Base-by-base conservation (phyloP, 495 filamentous ascomycete species). In the Lasiosphaeria miniovina region DNA sequence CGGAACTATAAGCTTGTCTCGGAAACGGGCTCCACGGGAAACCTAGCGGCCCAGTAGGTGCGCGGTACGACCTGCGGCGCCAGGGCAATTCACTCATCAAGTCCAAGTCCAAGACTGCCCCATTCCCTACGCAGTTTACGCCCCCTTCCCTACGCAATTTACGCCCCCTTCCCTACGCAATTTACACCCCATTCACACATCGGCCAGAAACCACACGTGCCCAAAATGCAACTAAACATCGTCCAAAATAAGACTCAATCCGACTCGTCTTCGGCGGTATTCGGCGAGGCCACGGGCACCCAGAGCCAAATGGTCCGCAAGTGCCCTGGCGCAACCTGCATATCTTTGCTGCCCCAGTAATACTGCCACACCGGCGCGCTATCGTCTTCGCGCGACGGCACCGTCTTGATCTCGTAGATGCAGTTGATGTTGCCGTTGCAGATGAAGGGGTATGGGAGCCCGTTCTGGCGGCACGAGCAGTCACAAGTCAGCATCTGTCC, bases 361-460 rank as follows among this genome's bases (percentile, higher is more conserved):
- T 56, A 75, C 52, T 67, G 61, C 73, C 73, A 75, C 3, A 71
- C 65, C 7, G 71, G 64, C 6, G 43, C 40, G n/a, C 35, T 32
- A 4, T 51, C 49, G 0, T 35, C 46, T 3, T 58, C 52, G 6
- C 11, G 12, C 6, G 50, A 45, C 12, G 68, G 65, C 24, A 56
- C 24, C 36, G 31, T 17, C 56, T 64, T 64, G 33, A 71, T 61
- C 46, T 75, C 73, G 45, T 69, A 74, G 55, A 49, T 65, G 66
- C 73, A 75, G 64, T 61, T 58, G 6, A 63, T 36, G 31, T 74
- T 65, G 3, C 69, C 70, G 59, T 66, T 71, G 65, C 73, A 75
- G 7, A 75, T 40, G 52, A 72, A 73, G 3, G 73, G 61, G 52
- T 67, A 58, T 2, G 61, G 63, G 46, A 71, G 64, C 12, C 73